Conservation (phyloP, 2,329 filamentous ascomycete genomes). For the Leptographium lundbergii region DNA sequence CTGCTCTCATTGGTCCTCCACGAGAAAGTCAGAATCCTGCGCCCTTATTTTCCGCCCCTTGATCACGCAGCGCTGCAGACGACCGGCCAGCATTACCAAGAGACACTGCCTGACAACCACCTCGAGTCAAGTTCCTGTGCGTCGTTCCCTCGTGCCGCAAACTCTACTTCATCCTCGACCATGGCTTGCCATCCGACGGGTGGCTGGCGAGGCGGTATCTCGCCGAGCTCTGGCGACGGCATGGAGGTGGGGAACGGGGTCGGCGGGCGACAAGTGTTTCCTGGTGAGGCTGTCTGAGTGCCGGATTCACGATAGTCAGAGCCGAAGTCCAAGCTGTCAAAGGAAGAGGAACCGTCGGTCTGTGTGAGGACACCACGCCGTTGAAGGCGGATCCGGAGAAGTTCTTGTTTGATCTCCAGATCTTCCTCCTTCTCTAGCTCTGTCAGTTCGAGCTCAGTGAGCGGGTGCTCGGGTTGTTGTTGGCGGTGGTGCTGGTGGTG, state of each 20-base stretch:
- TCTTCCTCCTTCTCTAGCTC: not conserved
- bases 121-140: not conserved
- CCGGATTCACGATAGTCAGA: not conserved
- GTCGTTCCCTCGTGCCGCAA: not conserved
- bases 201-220: not conserved
- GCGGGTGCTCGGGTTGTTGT: not conserved
- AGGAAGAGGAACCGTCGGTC: not conserved
- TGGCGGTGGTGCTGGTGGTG: not conserved
- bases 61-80: too few species aligned
- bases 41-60: too few species aligned
- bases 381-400: not conserved
- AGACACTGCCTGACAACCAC: not conserved
- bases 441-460: not conserved
- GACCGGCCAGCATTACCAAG: not conserved
- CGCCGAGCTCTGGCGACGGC: not conserved
- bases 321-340: not conserved
- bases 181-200: not conserved
- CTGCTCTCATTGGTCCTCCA: not conserved
- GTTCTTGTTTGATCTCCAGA: not conserved
- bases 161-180: not conserved
- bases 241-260: not conserved
- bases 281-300: not conserved
- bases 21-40: too few species aligned
- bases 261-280: too few species aligned
- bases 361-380: not conserved